phyloP scores from a whole-genome alignment of 2,329 filamentous ascomycete genomes.

The Elsinoe arachidis region DNA sequence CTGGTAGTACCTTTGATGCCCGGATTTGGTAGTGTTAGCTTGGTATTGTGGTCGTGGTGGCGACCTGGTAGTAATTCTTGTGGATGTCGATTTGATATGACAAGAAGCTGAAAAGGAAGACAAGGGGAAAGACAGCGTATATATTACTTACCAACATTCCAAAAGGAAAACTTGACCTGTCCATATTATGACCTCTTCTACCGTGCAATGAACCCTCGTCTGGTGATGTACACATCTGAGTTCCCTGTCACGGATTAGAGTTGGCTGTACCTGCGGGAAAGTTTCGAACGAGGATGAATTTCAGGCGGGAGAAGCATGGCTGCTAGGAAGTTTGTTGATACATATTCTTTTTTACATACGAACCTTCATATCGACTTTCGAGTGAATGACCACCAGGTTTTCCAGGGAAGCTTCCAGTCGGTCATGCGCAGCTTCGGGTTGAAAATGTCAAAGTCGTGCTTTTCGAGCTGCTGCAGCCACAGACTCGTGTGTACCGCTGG shows the following conservation, averaged over 20 bases:
- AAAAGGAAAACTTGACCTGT: too few relatives aligned
- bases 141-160: too few relatives aligned
- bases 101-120: too few relatives aligned
- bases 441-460: conserved; percentile 76
- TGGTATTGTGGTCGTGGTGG: too few relatives aligned
- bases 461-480: conserved; percentile 71
- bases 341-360: conserved; percentile 1
- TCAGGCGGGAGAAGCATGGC: neutral
- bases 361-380: conserved; percentile 42
- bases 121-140: too few relatives aligned
- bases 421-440: conserved; percentile 52
- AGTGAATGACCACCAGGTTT: conserved; percentile 54
- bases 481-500: conserved; percentile 68
- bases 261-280: neutral
- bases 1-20: too few relatives aligned
- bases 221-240: neutral
- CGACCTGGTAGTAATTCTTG: too few relatives aligned
- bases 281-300: neutral
- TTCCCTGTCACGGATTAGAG: neutral
- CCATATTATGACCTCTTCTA: neutral
- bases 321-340: neutral
- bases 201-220: neutral
- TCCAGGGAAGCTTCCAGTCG: conserved; percentile 84
- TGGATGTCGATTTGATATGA: too few relatives aligned
- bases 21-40: too few relatives aligned